phyloP scores from a whole-genome alignment of 2,329 filamentous ascomycete species.

The Colletotrichum salicis region DNA sequence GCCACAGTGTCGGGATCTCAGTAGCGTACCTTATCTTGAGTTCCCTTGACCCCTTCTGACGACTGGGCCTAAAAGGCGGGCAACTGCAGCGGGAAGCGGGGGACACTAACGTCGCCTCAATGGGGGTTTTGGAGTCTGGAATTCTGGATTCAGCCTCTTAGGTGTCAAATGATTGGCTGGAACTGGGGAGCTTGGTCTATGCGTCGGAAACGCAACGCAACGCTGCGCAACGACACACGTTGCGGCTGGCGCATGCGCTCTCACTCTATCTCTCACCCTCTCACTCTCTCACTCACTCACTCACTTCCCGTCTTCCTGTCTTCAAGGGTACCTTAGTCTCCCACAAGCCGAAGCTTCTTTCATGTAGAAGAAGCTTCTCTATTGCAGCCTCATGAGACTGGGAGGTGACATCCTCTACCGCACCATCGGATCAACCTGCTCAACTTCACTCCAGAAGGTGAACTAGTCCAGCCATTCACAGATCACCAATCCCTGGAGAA shows the following conservation, averaged over 20 bases:
- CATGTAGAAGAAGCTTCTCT: not conserved
- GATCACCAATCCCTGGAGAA: constrained; percentile 13
- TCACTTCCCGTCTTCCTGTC: not conserved
- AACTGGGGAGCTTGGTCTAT: constrained; percentile 11
- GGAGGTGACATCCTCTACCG: constrained; percentile 16
- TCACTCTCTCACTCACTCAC: not conserved
- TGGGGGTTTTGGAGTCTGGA: not conserved
- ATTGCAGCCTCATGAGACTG: not conserved
- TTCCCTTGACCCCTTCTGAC: not conserved
- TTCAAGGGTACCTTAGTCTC: not conserved
- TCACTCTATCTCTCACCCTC: not conserved
- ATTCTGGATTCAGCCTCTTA: not conserved
- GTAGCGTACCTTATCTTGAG: not conserved
- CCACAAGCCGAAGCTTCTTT: constrained; percentile 10
- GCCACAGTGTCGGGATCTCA: constrained; percentile 19
- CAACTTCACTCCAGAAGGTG: not conserved
- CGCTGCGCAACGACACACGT: constrained; percentile 35
- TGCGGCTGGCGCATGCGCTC: constrained; percentile 4
- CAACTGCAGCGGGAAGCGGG: constrained; percentile 25
- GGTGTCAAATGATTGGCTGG: not conserved
- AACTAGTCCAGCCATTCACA: constrained; percentile 3
- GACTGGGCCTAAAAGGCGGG: constrained; percentile 3
- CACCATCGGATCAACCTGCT: not conserved
- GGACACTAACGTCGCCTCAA: constrained; percentile 14
- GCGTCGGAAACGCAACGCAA: constrained; percentile 34